phyloP scores from a whole-genome alignment of 2,329 filamentous ascomycete species.

The Alternaria viburni region DNA sequence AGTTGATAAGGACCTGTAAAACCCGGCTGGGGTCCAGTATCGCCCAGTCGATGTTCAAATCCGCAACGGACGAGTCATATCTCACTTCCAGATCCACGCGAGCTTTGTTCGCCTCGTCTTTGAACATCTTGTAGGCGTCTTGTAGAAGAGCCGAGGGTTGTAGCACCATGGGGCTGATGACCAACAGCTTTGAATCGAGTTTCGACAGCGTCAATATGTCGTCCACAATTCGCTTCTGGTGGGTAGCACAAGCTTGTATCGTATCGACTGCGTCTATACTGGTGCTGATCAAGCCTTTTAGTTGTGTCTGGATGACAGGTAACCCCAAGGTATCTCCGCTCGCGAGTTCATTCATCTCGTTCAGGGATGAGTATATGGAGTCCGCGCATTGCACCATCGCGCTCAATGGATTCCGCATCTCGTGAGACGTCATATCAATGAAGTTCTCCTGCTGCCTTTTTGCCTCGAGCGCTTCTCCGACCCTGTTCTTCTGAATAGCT shows the following conservation, averaged over 20 bases:
- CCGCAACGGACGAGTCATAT: constrained; percentile 15
- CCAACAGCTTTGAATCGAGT: constrained; percentile 29
- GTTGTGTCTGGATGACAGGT: background rate
- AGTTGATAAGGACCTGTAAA: constrained; percentile 37
- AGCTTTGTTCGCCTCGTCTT: constrained; percentile 24
- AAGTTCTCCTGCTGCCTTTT: constrained; percentile 34
- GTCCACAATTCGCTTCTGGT: constrained; percentile 40
- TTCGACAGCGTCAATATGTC: constrained; percentile 28
- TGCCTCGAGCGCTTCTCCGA: constrained; percentile 19
- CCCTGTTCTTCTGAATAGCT: constrained; percentile 12
- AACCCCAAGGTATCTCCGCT: background rate
- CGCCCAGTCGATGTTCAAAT: constrained; percentile 18
- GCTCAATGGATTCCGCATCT: constrained; percentile 37
- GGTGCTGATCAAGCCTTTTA: constrained; percentile 6
- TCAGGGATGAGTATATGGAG: constrained; percentile 15
- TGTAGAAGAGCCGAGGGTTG: constrained; percentile 24
- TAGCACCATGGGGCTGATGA: constrained; percentile 23
- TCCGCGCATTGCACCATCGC: constrained; percentile 37
- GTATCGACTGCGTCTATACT: constrained; percentile 28
- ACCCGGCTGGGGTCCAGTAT: constrained; percentile 22
- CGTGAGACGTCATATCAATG: constrained; percentile 35
- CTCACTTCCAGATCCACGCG: constrained; percentile 12
- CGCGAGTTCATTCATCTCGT: constrained; percentile 5
- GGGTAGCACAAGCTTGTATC: constrained; percentile 36
- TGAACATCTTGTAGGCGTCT: constrained; percentile 30